phyloP scores from a whole-genome alignment of 345 rosid genomes.

The Noccaea bulbosa region DNA sequence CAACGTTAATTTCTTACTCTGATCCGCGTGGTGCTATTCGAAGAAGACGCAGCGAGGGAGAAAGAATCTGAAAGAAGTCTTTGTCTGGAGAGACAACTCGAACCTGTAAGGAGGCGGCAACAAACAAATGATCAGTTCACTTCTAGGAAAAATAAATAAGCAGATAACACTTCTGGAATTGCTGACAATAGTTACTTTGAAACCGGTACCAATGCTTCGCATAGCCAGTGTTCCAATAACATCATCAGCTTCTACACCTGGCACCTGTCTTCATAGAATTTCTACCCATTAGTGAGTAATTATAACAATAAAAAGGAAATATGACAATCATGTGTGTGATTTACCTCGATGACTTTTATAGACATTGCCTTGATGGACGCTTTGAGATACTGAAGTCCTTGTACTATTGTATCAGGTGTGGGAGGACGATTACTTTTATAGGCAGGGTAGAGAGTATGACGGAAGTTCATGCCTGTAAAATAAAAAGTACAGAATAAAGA shows the following conservation, averaged over 20 bases:
- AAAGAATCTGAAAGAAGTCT: slow-evolving; percentile 96
- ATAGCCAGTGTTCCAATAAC: slow-evolving; percentile 93
- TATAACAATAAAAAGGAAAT: slow-evolving; percentile 19
- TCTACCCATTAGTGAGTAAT: slow-evolving; percentile 40
- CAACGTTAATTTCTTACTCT: slow-evolving; percentile 50
- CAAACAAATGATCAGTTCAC: slow-evolving; percentile 4
- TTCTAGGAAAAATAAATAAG: slow-evolving; percentile 17
- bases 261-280: slow-evolving; percentile 61
- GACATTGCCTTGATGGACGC: slow-evolving; percentile 97
- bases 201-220: slow-evolving; percentile 82
- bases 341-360: slow-evolving; percentile 93
- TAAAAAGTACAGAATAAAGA: slow-evolving; percentile 17
- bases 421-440: slow-evolving; percentile 96
- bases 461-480: slow-evolving; percentile 73
- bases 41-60: slow-evolving; percentile 92
- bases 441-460: slow-evolving; percentile 80
- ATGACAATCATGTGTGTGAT: slow-evolving; percentile 20
- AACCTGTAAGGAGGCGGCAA: slow-evolving; percentile 57
- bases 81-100: slow-evolving; percentile 98
- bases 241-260: slow-evolving; percentile 99
- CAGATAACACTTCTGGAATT: slow-evolving; percentile 20
- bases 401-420: slow-evolving; percentile 93
- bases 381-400: slow-evolving; percentile 93
- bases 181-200: slow-evolving; percentile 56
- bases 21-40: slow-evolving; percentile 90